phyloP scores from a whole-genome alignment of 345 rosid genomes.

The Sonneratia caseolaris region DNA sequence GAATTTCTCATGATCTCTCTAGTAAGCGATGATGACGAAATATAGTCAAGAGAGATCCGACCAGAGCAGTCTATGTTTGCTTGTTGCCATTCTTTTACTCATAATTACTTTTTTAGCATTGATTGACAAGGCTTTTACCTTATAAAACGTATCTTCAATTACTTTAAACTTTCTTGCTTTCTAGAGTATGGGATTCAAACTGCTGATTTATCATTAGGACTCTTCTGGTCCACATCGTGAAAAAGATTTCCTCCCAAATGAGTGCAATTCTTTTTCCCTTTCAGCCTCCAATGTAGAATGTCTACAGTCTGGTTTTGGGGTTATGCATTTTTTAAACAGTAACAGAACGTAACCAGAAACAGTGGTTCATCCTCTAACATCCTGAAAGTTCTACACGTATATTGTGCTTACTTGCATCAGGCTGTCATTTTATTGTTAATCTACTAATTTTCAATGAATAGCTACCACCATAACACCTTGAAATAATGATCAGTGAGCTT shows the following conservation, averaged over 20 bases:
- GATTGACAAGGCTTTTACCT: not conserved
- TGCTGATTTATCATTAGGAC: conserved; percentile 39
- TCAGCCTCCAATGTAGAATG: conserved; percentile 49
- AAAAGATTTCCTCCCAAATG: conserved; percentile 41
- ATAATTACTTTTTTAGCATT: not conserved
- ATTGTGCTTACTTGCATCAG: not conserved
- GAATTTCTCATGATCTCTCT: not conserved
- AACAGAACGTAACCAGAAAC: conserved; percentile 28
- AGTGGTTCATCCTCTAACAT: conserved; percentile 17
- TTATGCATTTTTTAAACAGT: conserved; percentile 46
- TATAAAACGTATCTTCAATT: not conserved
- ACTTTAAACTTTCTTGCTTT: conserved; percentile 1
- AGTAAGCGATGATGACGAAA: not conserved
- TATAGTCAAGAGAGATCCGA: not conserved
- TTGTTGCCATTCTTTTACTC: not conserved
- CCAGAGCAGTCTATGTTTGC: not conserved
- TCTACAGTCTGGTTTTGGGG: conserved; percentile 66
- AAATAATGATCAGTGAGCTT: not conserved
- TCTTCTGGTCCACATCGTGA: conserved; percentile 31
- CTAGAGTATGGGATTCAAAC: conserved; percentile 67
- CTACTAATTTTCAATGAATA: not conserved
- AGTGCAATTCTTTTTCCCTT: conserved; percentile 28
- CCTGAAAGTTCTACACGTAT: conserved; percentile 1
- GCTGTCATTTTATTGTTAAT: not conserved
- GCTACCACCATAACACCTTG: not conserved